Conservation (phyloP, 169 alveolate genomes). For the Plasmodium vivax region DNA sequence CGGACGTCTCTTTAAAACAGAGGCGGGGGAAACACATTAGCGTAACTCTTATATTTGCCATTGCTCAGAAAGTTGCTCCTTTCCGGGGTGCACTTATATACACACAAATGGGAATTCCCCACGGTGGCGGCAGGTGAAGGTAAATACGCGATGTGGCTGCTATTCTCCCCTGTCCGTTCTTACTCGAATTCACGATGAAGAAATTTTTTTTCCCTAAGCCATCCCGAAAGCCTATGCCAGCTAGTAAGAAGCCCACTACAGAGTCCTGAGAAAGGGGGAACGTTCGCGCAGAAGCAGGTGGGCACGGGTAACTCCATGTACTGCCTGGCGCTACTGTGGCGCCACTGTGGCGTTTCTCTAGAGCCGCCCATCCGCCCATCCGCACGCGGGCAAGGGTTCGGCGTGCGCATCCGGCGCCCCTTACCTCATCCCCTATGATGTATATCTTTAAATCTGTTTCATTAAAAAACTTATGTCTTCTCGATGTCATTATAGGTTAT, state of each 20-base stretch:
- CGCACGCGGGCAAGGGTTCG: background rate
- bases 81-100: background rate
- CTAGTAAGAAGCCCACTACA: slow-evolving; percentile 84
- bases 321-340: background rate
- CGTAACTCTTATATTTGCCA: background rate
- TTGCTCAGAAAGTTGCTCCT: background rate
- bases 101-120: background rate
- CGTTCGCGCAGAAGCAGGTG: background rate
- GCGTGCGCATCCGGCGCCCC: background rate
- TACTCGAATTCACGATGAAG: slow-evolving; percentile 82
- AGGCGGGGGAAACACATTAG: background rate
- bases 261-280: slow-evolving; percentile 78
- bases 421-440: slow-evolving; percentile 86
- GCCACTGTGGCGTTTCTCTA: background rate
- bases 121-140: background rate
- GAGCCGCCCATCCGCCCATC: background rate
- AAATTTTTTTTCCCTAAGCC: slow-evolving; percentile 82
- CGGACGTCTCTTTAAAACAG: background rate
- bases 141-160: background rate
- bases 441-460: slow-evolving; percentile 77
- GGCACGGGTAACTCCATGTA: background rate
- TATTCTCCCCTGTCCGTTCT: background rate
- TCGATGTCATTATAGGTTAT: slow-evolving; percentile 47
- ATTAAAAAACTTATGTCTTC: slow-evolving; percentile 60
- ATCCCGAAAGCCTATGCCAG: slow-evolving; percentile 85